Base-by-base conservation (phyloP, 192 early-diverging fungal species). In the Coemansia sp. region DNA sequence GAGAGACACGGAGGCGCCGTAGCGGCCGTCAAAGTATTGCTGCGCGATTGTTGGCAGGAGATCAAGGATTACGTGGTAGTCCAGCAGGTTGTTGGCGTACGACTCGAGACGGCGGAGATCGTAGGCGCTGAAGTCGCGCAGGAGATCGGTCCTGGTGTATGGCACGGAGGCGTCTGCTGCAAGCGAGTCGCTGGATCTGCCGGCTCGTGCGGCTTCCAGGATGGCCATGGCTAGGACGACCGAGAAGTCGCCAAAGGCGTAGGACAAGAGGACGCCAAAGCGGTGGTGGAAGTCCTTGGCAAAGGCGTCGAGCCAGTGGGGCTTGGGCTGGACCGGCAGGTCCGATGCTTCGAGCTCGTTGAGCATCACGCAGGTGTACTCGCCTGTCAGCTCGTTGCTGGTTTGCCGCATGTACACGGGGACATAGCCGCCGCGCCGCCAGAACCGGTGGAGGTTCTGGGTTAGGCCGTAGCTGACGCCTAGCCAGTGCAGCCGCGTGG, bases 371-470 rank as follows among this genome's bases (percentile, higher is more conserved):
- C 94, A 97, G 7, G 97, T 95, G 68, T 98, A 92, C 72, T 99
- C 97, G 59, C 97, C 97, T 2, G 97, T 99, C 29, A 99, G 75
- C 11, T 97, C 95, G 66, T 99, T 99, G 64, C 89, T 74, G 9
- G 97, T 99, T 71, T 99, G 97, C 29, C 97, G 91, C 55, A 98
- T 69, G 68, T 99, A 99, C 49, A 99, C 88, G 13, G 97, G 97
- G 24, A 85, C 83, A 69, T 90, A 99, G 8, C 90, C 93, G 11
- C 85, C 73, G 45, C 90, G 86, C 66, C 93, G 95, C 97, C 97
- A 99, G 73, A 99, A 99, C 85, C 92, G 93, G 82, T 95, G 92
- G 39, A 99, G 85, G 23, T 68, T 73, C 5, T 84, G 79, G 3
- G 97, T 99, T 53, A 99, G 74, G 1, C 97, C 97, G 68, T 86